Evolutionary conservation across 805 yeast species (phyloP), one percentile per base, ranked within the genome.

Genomic region (Myxozyma neotropica): DNA sequence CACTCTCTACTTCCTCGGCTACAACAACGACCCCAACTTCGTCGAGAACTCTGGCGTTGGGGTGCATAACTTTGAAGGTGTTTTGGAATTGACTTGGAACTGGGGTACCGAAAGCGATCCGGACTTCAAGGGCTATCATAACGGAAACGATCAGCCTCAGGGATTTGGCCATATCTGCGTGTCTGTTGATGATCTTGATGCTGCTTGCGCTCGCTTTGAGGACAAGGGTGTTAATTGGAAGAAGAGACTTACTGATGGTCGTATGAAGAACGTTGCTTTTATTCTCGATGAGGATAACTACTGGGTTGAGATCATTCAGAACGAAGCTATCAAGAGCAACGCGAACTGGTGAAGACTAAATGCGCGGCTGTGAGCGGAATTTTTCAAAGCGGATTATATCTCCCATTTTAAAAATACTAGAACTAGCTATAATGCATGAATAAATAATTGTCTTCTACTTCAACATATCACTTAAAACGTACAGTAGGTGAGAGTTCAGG

Each of bases 251-350:
- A 78, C 79, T 24, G 78, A 74, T 38, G 77, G 77, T 17, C 69
- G 70, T 40, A 77, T 79, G 65, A 75, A 78, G 60, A 88, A 91
- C 87, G 76, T 87, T 72, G 97, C 89, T 1, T 87, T 89, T 68
- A 73, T 93, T 56, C 78, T 79, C 59, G 99, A 93, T 71, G 97
- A 97, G 13, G 98, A 93, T 75, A 90, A 91, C 71, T 94, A 93
- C 78, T 80, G 85, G 59, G 78, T 93, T 67, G 96, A 91, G 76
- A 80, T 92, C 55, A 74, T 87, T 38, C 66, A 61, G 59, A 62
- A 62, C 39, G 65, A 64, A 38, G 56, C 54, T 8, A 31, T 59
- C 45, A 63, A 61, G 66, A 42, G 21, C 40, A 40, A 59, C 24
- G 60, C 65, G 6, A 38, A 55, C 42, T 61, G 61, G 65, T 57